Evolutionary conservation across 768 basidiomycete species (phyloP).

Genomic region (Lactarius pseudohatsudake): DNA sequence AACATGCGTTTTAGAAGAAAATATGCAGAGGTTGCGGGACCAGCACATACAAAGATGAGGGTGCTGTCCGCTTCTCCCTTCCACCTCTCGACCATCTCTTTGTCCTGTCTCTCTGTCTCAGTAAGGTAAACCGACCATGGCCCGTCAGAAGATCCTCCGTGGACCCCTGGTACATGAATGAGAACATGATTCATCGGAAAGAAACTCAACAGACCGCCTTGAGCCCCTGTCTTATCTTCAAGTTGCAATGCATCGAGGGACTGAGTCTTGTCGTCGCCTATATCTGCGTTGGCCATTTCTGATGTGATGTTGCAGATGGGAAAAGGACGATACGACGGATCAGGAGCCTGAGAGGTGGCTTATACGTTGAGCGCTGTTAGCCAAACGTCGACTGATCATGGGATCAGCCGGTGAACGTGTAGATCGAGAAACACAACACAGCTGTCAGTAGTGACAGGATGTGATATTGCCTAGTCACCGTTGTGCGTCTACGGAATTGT

Average conservation of each 20-base stretch:
- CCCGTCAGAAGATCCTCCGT: neutral
- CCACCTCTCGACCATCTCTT: too few species aligned
- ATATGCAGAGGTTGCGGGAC: too few species aligned
- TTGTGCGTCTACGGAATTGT: neutral
- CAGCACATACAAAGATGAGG: too few species aligned
- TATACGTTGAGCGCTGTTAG: neutral
- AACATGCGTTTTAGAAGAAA: neutral
- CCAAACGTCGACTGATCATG: too few species aligned
- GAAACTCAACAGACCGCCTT: neutral
- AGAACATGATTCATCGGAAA: neutral
- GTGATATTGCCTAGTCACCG: neutral
- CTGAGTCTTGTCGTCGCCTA: neutral
- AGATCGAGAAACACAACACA: neutral
- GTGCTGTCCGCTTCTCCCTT: too few species aligned
- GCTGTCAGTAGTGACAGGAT: neutral
- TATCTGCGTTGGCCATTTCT: neutral
- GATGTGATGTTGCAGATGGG: neutral
- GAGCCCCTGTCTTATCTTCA: neutral
- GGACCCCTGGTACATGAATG: neutral
- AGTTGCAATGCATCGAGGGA: neutral
- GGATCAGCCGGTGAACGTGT: neutral
- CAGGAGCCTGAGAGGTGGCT: neutral
- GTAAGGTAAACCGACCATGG: neutral
- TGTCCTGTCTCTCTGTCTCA: too few species aligned
- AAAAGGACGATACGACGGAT: neutral